These are phyloP conservation scores for Oryza coarctata DNA, from an alignment of 176 grass and related monocot species.

Conservation along the genomic window DNA sequence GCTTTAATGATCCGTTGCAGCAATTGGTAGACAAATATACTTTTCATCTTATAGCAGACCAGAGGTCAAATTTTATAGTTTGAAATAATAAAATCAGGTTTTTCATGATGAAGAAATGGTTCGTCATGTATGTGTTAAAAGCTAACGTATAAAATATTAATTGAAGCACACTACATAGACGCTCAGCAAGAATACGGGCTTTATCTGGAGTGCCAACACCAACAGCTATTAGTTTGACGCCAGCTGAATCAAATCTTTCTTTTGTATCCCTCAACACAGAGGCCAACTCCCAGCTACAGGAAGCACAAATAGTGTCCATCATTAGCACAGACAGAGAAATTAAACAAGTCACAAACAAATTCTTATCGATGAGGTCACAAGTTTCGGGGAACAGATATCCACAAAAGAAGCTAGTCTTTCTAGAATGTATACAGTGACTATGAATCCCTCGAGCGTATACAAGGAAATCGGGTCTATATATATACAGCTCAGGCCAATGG, in stretches of 20 bases:
- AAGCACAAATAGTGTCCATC: not conserved
- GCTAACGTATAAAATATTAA: not conserved
- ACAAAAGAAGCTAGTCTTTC: not conserved
- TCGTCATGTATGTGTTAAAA: not conserved
- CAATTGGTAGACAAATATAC: not conserved
- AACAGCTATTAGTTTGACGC: constrained; percentile 71
- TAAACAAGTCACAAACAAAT: not conserved
- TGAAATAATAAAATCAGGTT: not conserved
- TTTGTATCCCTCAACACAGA: constrained; percentile 64
- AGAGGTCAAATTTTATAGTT: not conserved
- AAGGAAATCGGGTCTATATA: too few species aligned
- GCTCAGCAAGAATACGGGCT: constrained; percentile 71
- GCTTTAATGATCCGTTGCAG: too few species aligned
- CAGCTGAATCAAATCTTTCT: constrained; percentile 66
- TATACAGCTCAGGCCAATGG: too few species aligned
- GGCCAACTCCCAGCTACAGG: constrained; percentile 78
- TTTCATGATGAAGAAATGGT: not conserved
- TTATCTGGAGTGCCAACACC: constrained; percentile 68
- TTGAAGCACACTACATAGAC: constrained; percentile 32
- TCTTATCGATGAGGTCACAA: not conserved
- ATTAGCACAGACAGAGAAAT: constrained; percentile 17
- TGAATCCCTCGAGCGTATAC: too few species aligned
- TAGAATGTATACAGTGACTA: too few species aligned
- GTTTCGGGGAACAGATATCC: not conserved
- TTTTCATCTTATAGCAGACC: not conserved